These are phyloP conservation scores for Agarophyton chilense DNA, from an alignment of 23 red algal genomes.

Conservation along the genomic window DNA sequence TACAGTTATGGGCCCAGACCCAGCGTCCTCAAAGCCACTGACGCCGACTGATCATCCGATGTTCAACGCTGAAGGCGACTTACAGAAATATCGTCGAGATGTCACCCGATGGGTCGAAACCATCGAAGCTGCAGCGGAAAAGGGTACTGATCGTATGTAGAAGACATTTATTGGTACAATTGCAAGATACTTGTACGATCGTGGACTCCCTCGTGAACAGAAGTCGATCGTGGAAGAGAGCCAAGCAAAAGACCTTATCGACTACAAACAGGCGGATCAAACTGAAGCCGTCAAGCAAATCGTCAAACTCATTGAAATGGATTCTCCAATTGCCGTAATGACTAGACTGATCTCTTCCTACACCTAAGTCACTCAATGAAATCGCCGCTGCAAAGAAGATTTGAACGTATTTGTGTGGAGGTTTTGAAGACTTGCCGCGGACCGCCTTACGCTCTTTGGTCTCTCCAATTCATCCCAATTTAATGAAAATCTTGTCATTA, in stretches of 20 bases:
- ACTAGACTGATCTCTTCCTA: not conserved
- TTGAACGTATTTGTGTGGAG: not conserved
- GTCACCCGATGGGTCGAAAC: constrained; percentile 7
- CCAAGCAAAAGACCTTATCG: constrained; percentile 7
- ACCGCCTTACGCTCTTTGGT: not conserved
- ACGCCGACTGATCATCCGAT: too few relatives aligned
- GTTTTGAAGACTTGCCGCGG: not conserved
- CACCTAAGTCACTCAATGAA: not conserved
- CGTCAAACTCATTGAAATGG: too few relatives aligned
- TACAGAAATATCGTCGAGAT: constrained; percentile 2
- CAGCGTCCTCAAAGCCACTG: not conserved
- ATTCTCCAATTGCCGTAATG: too few relatives aligned
- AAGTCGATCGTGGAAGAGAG: not conserved
- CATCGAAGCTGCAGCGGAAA: not conserved
- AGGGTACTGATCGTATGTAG: not conserved
- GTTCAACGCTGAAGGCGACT: not conserved
- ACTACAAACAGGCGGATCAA: too few relatives aligned
- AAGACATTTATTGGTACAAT: not conserved
- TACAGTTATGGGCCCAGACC: not conserved
- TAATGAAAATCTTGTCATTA: not conserved
- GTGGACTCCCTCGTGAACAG: too few relatives aligned
- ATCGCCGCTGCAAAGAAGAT: not conserved
- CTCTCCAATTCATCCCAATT: constrained; percentile 10
- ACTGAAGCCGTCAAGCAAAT: too few relatives aligned
- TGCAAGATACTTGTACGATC: not conserved